These are phyloP conservation scores for Heliamphora ciliata DNA, from an alignment of 179 eudicot species.

Conservation along the genomic window DNA sequence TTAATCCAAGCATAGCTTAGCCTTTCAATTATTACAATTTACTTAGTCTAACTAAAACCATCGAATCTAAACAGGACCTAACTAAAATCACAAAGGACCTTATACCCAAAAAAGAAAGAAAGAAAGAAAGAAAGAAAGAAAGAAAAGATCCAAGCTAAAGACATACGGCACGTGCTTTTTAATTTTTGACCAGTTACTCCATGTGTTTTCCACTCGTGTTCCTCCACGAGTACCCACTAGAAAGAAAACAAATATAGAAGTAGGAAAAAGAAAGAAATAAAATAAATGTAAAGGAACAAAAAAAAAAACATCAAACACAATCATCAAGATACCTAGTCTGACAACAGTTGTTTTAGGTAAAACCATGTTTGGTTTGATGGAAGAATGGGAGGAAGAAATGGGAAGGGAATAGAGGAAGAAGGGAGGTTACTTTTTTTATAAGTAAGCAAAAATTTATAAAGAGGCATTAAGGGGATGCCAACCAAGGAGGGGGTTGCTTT, in stretches of 20 bases:
- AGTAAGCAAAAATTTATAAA: no score
- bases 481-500: no score
- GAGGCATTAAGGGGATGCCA: no score
- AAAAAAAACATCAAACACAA: background rate
- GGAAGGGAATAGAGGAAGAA: background rate
- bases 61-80: background rate
- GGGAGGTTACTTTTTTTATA: background rate
- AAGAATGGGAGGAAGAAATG: background rate
- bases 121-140: background rate
- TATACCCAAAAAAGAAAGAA: background rate
- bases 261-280: background rate
- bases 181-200: background rate
- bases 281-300: background rate
- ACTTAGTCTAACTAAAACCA: background rate
- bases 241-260: background rate
- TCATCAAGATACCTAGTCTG: background rate
- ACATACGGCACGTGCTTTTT: background rate
- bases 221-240: background rate
- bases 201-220: background rate
- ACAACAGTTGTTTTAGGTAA: no score
- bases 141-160: background rate
- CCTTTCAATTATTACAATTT: background rate
- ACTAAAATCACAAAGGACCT: background rate
- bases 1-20: background rate
- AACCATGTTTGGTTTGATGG: no score